Conservation (phyloP, 2,329 filamentous ascomycete species). For the Cladosporium sp. region DNA sequence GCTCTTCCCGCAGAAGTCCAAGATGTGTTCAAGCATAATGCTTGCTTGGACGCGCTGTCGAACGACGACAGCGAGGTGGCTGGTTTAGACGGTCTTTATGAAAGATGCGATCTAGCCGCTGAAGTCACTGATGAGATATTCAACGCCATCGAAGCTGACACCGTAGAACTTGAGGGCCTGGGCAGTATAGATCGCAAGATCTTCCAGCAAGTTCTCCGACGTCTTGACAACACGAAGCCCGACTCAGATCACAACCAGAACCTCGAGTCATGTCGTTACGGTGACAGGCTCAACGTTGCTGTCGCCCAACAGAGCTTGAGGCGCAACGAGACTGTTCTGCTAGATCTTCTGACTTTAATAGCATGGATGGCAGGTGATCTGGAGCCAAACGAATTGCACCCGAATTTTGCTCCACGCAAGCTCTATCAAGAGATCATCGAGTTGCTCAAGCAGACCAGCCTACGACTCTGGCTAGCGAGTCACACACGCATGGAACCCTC, state of each 20-base stretch:
- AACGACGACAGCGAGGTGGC: conserved; percentile 41
- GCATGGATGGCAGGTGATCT: conserved; percentile 83
- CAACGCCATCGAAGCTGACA: conserved; percentile 60
- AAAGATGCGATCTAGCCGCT: conserved; percentile 71
- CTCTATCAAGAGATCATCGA: conserved; percentile 67
- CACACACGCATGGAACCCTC: conserved; percentile 45
- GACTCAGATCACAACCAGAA: conserved; percentile 26
- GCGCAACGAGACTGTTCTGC: conserved; percentile 67
- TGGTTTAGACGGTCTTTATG: conserved; percentile 73
- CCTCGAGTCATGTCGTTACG: conserved; percentile 61
- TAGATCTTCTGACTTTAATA: conserved; percentile 77
- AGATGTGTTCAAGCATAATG: conserved; percentile 42
- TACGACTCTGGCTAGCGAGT: conserved; percentile 63
- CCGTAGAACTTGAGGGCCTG: conserved; percentile 62
- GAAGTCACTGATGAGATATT: conserved; percentile 81
- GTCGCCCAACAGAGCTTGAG: conserved; percentile 75
- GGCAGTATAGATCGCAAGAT: conserved; percentile 37
- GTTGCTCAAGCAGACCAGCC: conserved; percentile 68
- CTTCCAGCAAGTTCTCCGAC: conserved; percentile 39
- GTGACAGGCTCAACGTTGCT: conserved; percentile 68
- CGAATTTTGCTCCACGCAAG: conserved; percentile 57
- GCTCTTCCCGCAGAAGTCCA: conserved; percentile 21
- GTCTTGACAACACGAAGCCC: conserved; percentile 47
- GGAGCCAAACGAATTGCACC: conserved; percentile 65
- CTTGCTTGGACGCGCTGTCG: conserved; percentile 1